Base-by-base conservation (phyloP, 2,329 filamentous ascomycete genomes). In the Leptographium galeiforme region DNA sequence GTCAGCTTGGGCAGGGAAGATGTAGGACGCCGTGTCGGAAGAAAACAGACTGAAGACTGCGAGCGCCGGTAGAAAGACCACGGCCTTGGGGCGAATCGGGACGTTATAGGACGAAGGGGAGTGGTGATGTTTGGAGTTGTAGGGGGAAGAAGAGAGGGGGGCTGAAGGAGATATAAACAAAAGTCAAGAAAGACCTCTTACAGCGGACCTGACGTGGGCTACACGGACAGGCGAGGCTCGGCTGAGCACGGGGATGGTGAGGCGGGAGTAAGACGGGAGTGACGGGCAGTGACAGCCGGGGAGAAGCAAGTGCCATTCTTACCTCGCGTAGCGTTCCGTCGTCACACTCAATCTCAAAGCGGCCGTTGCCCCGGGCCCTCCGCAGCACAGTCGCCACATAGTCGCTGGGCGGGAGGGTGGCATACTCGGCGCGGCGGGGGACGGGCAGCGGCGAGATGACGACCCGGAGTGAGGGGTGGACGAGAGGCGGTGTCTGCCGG, bases 331-430 rank as follows among this genome's bases (percentile, higher is more conserved):
- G 38, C 16, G 43, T 38, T 5, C 58, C 57, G 45, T 61, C 59
- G 36, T 61, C 60, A 32, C 48, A 58, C 40, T 59, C 58, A 13
- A 61, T 18, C 8, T 52, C 51, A 38, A 52, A 61, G 30, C 56
- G 56, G 8, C 57, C 46, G 14, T 57, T 48, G 1, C 57, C 57
- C 1, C 51, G 52, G 0, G 47, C 34, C 8, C 52, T 48, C 14
- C 51, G 30, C 14, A 56, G 36, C 2, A 61, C 48, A 3, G 39
- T 36, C 11, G 39, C 33, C n/a, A 61, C 55, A 33, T 57, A 60
- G 53, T 55, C 34, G 49, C 57, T 60, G 3, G 53, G 55, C 16
- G 53, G 53, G 4, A 49, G 30, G 11, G 32, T 14, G 8, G 32
- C 40, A 40, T 57, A 61, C 39, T 58, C 57, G 33, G 25, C 49